These are phyloP conservation scores for Abrus precatorius DNA, from an alignment of 306 rosid genomes.

Conservation along the genomic window DNA sequence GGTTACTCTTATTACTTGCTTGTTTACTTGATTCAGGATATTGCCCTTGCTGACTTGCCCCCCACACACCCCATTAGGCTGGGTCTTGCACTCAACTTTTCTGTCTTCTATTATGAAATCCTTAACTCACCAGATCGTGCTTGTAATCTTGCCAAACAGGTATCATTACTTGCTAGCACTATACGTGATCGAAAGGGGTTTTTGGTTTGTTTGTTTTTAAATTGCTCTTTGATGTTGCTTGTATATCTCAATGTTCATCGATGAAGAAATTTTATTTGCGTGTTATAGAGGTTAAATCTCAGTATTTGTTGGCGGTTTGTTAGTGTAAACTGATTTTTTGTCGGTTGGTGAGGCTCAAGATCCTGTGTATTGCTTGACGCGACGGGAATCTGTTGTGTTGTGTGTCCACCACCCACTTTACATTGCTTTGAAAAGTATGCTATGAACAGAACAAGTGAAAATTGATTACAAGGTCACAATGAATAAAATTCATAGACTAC, in stretches of 20 bases:
- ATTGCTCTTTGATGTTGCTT: not conserved
- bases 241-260: not conserved
- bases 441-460: not conserved
- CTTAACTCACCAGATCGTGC: slow-evolving; percentile 98
- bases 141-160: slow-evolving; percentile 96
- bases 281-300: not conserved
- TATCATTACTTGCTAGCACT: slow-evolving; percentile 3
- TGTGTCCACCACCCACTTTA: too few relatives aligned
- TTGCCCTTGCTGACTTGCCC: slow-evolving; percentile 79
- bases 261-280: not conserved
- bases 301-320: not conserved
- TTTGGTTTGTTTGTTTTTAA: not conserved
- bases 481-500: not conserved
- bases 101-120: slow-evolving; percentile 95
- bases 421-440: not conserved
- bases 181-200: not conserved
- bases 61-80: slow-evolving; percentile 98
- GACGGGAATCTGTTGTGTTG: not conserved
- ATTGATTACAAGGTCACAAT: not conserved
- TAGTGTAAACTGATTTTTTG: not conserved
- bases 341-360: not conserved
- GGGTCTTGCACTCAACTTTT: slow-evolving; percentile 97
- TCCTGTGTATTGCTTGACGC: not conserved
- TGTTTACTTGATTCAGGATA: slow-evolving; percentile 65
- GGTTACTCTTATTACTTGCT: not conserved